These are phyloP conservation scores for Avena eriantha DNA, from an alignment of 176 grass and related monocot species.

Conservation along the genomic window DNA sequence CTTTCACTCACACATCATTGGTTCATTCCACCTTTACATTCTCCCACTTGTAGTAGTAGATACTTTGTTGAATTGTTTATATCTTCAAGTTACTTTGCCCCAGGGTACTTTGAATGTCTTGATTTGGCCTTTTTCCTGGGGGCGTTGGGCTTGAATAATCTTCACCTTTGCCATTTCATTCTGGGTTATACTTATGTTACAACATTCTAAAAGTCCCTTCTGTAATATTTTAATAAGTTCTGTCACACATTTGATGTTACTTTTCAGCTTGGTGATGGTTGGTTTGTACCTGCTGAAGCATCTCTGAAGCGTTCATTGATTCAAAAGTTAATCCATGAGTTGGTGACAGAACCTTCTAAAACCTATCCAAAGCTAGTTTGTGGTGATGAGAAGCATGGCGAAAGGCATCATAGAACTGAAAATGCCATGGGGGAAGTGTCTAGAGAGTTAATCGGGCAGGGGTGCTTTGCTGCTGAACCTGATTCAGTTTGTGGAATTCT, in stretches of 20 bases:
- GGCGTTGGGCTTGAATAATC: not conserved
- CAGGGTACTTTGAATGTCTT: not conserved
- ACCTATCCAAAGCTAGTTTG: slow-evolving; percentile 42
- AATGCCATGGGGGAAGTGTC: slow-evolving; percentile 50
- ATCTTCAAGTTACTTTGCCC: slow-evolving; percentile 1
- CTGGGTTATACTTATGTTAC: not conserved
- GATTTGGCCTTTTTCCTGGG: not conserved
- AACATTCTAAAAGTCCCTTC: not conserved
- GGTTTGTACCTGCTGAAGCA: slow-evolving; percentile 91
- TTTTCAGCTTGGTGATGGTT: slow-evolving; percentile 77
- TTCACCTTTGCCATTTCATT: not conserved
- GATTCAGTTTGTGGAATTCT: slow-evolving; percentile 42
- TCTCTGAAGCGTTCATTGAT: slow-evolving; percentile 87
- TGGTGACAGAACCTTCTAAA: slow-evolving; percentile 54
- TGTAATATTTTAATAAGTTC: slow-evolving; percentile 12
- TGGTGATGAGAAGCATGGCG: slow-evolving; percentile 46
- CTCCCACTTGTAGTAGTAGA: slow-evolving; percentile 10
- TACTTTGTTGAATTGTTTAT: not conserved
- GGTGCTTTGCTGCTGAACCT: slow-evolving; percentile 43
- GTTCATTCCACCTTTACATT: not conserved
- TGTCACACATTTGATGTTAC: slow-evolving; percentile 26
- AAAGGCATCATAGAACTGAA: slow-evolving; percentile 49
- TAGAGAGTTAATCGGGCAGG: slow-evolving; percentile 53
- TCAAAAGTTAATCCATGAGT: slow-evolving; percentile 70
- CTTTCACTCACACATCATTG: not conserved